Evolutionary conservation across 495 filamentous ascomycete genomes (phyloP), one percentile per base, ranked within the genome.

Genomic region (Podospora conica): DNA sequence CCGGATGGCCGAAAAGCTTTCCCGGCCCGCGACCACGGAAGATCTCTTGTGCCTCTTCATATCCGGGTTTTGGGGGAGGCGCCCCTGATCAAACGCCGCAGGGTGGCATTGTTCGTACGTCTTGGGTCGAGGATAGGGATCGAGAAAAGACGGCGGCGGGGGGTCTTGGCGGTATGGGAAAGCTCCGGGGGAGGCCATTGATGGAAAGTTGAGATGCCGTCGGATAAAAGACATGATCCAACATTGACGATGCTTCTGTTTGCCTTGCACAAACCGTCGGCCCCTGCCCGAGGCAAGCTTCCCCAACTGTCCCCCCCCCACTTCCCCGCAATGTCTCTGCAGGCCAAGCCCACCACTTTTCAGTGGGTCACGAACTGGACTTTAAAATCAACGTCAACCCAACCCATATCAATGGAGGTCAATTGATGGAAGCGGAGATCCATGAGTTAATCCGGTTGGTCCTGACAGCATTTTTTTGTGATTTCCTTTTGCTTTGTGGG

Each of bases 151-250:
- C 2, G 29, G 11, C 28, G 18, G 7, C 18, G 54, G 29, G 23
- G 21, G 15, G 15, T 23, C 4, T 63, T 56, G 9, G 61, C n/a
- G 62, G 62, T 21, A 24, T n/a, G 8, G 5, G 15, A n/a, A 4
- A n/a, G 21, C 9, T 28, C 3, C 2, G n/a, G 28, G 0, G 1
- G 1, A 54, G 58, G 31, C n/a, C 23, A 68, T 68, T 68, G 66
- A 68, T 68, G 66, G 66, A 68, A 68, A 65, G 18, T 56, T 56
- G 10, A 33, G 61, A 63, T 55, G 64, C 58, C 64, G 65, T 66
- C 53, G 21, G 63, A 58, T 53, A 59, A 63, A 70, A 65, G 53
- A 65, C 55, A 67, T 31, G 7, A n/a, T 48, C n/a, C n/a, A n/a
- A n/a, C n/a, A n/a, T n/a, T n/a, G n/a, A n/a, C n/a, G 40, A 48